Percentiles rank a stretch among this genome's conserved stretches.
Conservation (phyloP, 441 rosid genomes). For the Hura crepitans region DNA sequence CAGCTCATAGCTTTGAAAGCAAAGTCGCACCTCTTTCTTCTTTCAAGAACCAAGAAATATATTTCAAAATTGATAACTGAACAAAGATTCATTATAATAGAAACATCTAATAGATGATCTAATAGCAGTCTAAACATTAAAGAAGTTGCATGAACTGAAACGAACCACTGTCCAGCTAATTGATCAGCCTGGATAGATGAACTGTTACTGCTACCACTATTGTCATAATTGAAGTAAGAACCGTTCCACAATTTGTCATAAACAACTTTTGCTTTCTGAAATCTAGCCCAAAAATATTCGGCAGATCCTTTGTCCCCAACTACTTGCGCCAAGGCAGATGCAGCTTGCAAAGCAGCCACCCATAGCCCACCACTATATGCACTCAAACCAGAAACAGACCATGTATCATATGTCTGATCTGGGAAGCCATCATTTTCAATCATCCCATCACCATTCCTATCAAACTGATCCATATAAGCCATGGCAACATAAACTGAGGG, state of each 20-base stretch:
- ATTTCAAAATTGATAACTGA: slow-evolving; percentile 2
- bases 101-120: neutral
- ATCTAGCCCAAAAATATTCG: slow-evolving; percentile 71
- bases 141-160: slow-evolving; percentile 3
- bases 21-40: neutral
- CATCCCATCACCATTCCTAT: slow-evolving; percentile 89
- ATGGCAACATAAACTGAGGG: slow-evolving; percentile 83
- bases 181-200: slow-evolving; percentile 94
- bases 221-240: slow-evolving; percentile 78
- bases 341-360: slow-evolving; percentile 96
- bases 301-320: slow-evolving; percentile 75
- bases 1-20: neutral
- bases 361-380: slow-evolving; percentile 89
- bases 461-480: slow-evolving; percentile 91
- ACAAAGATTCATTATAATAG: neutral
- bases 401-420: slow-evolving; percentile 93
- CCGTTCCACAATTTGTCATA: slow-evolving; percentile 88
- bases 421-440: slow-evolving; percentile 94
- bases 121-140: neutral
- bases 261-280: slow-evolving; percentile 66
- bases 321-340: slow-evolving; percentile 70
- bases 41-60: slow-evolving; percentile 2
- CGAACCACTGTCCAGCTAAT: slow-evolving; percentile 88
- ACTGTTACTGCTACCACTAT: slow-evolving; percentile 55
- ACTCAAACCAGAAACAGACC: slow-evolving; percentile 83